These are phyloP conservation scores for Logfia minima DNA, from an alignment of 129 eudicot species.

Conservation along the genomic window DNA sequence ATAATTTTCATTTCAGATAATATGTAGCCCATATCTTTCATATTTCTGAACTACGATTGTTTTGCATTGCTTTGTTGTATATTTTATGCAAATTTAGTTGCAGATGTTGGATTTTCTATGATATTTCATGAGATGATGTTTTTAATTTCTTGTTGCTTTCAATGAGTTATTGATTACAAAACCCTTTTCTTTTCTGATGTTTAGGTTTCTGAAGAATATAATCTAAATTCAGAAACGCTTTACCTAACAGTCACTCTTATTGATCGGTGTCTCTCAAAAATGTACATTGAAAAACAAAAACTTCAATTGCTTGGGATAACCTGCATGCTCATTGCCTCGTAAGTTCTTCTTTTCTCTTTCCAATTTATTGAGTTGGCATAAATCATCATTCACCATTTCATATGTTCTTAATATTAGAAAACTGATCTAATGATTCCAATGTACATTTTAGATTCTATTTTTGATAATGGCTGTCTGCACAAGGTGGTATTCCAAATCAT, in stretches of 20 bases:
- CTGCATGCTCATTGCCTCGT: constrained; percentile 99
- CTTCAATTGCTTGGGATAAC: constrained; percentile 94
- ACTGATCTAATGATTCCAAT: not conserved
- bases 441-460: not conserved
- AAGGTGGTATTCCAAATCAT: not conserved
- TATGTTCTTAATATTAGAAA: not conserved
- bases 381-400: constrained; percentile 6
- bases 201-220: constrained; percentile 89
- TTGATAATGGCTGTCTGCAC: not conserved
- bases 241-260: constrained; percentile 85
- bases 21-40: not conserved
- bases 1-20: not conserved
- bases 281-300: constrained; percentile 71
- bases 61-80: constrained; percentile 2
- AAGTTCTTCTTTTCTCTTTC: constrained; percentile 37
- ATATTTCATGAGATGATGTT: not conserved
- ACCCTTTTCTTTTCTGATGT: constrained; percentile 15
- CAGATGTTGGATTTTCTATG: not conserved
- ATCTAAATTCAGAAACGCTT: constrained; percentile 79
- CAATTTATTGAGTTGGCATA: not conserved
- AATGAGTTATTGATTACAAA: constrained; percentile 1
- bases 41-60: not conserved
- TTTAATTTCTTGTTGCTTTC: constrained; percentile 1
- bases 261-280: constrained; percentile 74
- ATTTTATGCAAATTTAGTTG: not conserved